Evolutionary conservation across 2,329 filamentous ascomycete species (phyloP), one percentile per base, ranked within the genome.

Genomic region (Colletotrichum cordylinicola): DNA sequence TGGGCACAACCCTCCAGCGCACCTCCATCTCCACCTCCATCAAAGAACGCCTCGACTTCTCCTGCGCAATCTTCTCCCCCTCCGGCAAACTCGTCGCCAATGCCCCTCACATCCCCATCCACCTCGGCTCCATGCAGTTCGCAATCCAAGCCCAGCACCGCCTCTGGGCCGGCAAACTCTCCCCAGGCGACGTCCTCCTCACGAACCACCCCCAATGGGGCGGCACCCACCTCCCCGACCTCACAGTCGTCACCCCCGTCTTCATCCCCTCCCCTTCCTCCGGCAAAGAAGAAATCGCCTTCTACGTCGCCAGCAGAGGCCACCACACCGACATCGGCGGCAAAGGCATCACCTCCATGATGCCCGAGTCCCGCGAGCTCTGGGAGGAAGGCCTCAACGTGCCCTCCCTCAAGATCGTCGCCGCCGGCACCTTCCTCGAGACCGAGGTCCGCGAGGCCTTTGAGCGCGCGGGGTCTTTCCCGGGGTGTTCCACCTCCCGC

Each of bases 1-100:
- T 91, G 89, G 90, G 90, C 39, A 87, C 87, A 7, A 90, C 89
- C 0, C 82, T 91, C 18, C 89, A 91, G 67, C 88, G 89, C 78
- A 91, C 90, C 0, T 87, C 87, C 0, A 88, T 91, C 12, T 90
- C 88, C 1, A 89, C 87, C 12, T 87, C 86, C 62, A 87, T 87
- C 76, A 86, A 85, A 69, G 85, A 87, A 71, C 82, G 86, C 6
- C 80, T 87, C 2, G 85, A 87, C 79, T 87, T 86, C 72, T 86
- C 84, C 0, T 87, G 86, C 35, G 86, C 86, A 12, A 80, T 87
- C 21, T 87, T 87, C 75, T 84, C 84, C 0, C 84, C 86, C 0
- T 79, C 83, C 7, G 85, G 85, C n/a, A 81, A 82, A n/a, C 82
- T 87, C 8, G 84, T 86, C 2, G 85, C 85, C 56, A 86, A 86